Percentiles rank a stretch among this genome's conserved stretches.
These are phyloP conservation scores for Basidiobolus meristosporus DNA, from an alignment of 371 early-diverging fungal species.

Conservation along the genomic window DNA sequence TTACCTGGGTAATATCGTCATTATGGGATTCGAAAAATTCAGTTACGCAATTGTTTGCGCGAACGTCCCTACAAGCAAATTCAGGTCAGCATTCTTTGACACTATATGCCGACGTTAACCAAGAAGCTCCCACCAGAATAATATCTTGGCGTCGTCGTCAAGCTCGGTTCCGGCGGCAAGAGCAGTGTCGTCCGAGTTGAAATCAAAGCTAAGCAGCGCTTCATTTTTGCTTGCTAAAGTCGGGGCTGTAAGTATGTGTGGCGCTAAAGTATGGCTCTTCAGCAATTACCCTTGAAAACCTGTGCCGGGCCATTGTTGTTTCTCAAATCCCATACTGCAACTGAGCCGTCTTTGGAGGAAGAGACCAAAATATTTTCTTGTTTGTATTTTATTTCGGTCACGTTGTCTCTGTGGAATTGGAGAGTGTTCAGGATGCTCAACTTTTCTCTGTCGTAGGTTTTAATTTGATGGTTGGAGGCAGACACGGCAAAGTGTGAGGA, in stretches of 20 bases:
- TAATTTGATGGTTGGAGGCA: slow-evolving; percentile 39
- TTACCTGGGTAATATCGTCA: slow-evolving; percentile 71
- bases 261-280: background rate
- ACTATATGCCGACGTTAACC: too few relatives aligned
- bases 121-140: slow-evolving; percentile 50
- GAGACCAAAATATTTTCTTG: slow-evolving; percentile 35
- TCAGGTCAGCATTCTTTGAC: too few relatives aligned
- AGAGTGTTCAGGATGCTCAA: slow-evolving; percentile 5
- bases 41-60: slow-evolving; percentile 15
- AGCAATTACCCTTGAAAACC: slow-evolving; percentile 28
- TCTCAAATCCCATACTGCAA: slow-evolving; percentile 57
- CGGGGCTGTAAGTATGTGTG: background rate
- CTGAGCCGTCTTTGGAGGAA: slow-evolving; percentile 31
- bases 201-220: slow-evolving; percentile 9
- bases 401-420: slow-evolving; percentile 23
- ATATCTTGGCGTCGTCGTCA: slow-evolving; percentile 35
- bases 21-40: slow-evolving; percentile 67
- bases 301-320: slow-evolving; percentile 20
- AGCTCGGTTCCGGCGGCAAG: slow-evolving; percentile 59
- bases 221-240: slow-evolving; percentile 6
- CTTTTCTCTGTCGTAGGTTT: slow-evolving; percentile 27
- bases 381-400: slow-evolving; percentile 37
- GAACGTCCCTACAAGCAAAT: slow-evolving; percentile 18
- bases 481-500: slow-evolving; percentile 34
- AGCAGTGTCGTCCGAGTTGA: slow-evolving; percentile 36